These are phyloP conservation scores for Cornus kousa DNA, from an alignment of 148 eudicot genomes.

Conservation along the genomic window DNA sequence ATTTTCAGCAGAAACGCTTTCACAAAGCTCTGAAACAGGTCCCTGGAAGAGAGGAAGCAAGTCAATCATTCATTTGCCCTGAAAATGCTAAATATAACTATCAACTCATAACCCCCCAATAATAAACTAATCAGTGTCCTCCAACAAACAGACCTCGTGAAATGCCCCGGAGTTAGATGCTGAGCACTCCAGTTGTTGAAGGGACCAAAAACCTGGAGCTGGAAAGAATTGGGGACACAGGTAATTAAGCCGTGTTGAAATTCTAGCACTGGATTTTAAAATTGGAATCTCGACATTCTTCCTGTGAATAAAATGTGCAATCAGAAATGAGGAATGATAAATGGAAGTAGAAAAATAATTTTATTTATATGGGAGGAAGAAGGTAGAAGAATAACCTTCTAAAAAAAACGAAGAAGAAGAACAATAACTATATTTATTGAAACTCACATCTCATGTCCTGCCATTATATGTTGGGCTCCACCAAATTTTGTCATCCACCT, in stretches of 20 bases:
- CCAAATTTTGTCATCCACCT: slow-evolving; percentile 85
- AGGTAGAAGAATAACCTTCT: background rate
- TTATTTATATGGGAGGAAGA: background rate
- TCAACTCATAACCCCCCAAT: background rate
- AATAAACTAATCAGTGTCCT: slow-evolving; percentile 1
- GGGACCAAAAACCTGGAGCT: slow-evolving; percentile 85
- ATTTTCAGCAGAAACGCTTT: slow-evolving; percentile 69
- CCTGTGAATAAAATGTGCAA: slow-evolving; percentile 33
- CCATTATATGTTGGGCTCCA: slow-evolving; percentile 75
- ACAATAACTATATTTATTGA: background rate
- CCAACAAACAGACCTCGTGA: slow-evolving; percentile 43
- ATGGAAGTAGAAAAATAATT: slow-evolving; percentile 3
- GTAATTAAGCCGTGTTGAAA: slow-evolving; percentile 84
- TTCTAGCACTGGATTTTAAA: slow-evolving; percentile 79
- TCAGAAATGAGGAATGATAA: background rate
- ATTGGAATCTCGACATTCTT: slow-evolving; percentile 77
- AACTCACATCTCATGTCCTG: slow-evolving; percentile 88
- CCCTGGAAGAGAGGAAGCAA: slow-evolving; percentile 47
- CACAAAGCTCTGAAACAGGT: slow-evolving; percentile 18
- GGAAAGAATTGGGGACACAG: slow-evolving; percentile 90
- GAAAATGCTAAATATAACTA: slow-evolving; percentile 8
- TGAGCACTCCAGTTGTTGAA: slow-evolving; percentile 23
- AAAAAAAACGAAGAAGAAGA: too few relatives aligned
- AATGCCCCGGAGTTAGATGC: slow-evolving; percentile 22
- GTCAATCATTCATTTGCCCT: slow-evolving; percentile 9